phyloP scores from a whole-genome alignment of 1,139 yeast species.

The Yamadazyma dendronema region DNA sequence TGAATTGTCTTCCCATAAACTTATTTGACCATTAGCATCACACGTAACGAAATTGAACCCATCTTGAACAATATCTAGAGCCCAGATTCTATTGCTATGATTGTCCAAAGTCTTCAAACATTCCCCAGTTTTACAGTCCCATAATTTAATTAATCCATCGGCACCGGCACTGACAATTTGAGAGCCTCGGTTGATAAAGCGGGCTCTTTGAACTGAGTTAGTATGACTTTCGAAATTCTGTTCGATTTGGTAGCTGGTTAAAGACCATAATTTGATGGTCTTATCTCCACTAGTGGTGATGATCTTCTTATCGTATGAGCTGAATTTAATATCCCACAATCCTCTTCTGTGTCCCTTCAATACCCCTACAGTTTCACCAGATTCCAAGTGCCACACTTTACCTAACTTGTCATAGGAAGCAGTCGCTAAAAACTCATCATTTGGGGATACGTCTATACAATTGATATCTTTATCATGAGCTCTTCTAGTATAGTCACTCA shows the following conservation, averaged over 20 bases:
- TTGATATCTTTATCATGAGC: constrained; percentile 98
- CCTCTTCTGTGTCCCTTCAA: constrained; percentile 92
- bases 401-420: constrained; percentile 95
- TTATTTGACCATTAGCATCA: constrained; percentile 92
- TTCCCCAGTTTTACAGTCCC: constrained; percentile 83
- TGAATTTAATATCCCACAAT: constrained; percentile 86
- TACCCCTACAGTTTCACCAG: constrained; percentile 83
- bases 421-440: constrained; percentile 83
- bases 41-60: constrained; percentile 77
- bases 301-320: constrained; percentile 70
- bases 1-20: constrained; percentile 86
- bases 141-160: constrained; percentile 86
- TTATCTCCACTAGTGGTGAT: constrained; percentile 90
- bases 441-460: constrained; percentile 82
- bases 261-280: constrained; percentile 84
- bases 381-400: constrained; percentile 79
- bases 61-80: constrained; percentile 62
- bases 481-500: constrained; percentile 82
- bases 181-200: constrained; percentile 62
- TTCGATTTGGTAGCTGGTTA: constrained; percentile 69
- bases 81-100: constrained; percentile 95
- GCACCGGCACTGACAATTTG: constrained; percentile 88
- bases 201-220: constrained; percentile 82
- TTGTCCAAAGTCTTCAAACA: constrained; percentile 80
- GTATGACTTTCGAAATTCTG: constrained; percentile 94